These are phyloP conservation scores for Aspergillus viridinutans DNA, from an alignment of 2,329 filamentous ascomycete genomes.

Conservation along the genomic window DNA sequence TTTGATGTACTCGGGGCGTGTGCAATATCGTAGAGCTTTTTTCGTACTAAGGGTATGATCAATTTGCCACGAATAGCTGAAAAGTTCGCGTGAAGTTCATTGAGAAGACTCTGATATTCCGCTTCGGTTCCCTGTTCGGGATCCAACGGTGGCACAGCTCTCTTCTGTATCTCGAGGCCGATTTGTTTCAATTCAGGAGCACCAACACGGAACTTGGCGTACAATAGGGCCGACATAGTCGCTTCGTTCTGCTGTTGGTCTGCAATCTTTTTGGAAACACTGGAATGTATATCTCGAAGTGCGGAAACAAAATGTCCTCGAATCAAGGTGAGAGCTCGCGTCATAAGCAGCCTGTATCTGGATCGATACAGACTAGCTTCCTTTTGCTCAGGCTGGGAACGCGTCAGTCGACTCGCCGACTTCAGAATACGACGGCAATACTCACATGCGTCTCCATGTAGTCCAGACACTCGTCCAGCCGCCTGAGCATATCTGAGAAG, in stretches of 20 bases:
- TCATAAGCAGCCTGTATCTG: constrained; percentile 77
- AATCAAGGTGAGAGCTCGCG: constrained; percentile 62
- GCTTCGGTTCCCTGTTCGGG: constrained; percentile 56
- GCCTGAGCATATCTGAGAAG: constrained; percentile 82
- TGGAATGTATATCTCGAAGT: constrained; percentile 59
- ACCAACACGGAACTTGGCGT: constrained; percentile 66
- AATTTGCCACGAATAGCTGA: constrained; percentile 55
- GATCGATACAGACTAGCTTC: constrained; percentile 85
- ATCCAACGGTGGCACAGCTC: constrained; percentile 57
- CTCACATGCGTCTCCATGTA: constrained; percentile 86
- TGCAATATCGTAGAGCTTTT: constrained; percentile 54
- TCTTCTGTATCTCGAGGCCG: constrained; percentile 64
- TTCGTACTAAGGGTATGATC: constrained; percentile 58
- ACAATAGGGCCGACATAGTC: constrained; percentile 65
- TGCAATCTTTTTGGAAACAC: constrained; percentile 59
- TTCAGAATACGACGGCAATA: background rate
- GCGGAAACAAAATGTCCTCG: constrained; percentile 62
- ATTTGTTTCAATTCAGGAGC: constrained; percentile 63
- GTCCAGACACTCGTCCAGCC: constrained; percentile 82
- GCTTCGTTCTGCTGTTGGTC: constrained; percentile 67
- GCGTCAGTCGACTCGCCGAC: constrained; percentile 19
- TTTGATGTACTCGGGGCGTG: constrained; percentile 58
- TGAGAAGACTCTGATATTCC: constrained; percentile 63
- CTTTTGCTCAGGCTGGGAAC: constrained; percentile 66
- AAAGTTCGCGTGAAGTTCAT: constrained; percentile 62